Evolutionary conservation across 108 stramenopile genomes (phyloP).

Genomic region (Skeletonema menzelii): DNA sequence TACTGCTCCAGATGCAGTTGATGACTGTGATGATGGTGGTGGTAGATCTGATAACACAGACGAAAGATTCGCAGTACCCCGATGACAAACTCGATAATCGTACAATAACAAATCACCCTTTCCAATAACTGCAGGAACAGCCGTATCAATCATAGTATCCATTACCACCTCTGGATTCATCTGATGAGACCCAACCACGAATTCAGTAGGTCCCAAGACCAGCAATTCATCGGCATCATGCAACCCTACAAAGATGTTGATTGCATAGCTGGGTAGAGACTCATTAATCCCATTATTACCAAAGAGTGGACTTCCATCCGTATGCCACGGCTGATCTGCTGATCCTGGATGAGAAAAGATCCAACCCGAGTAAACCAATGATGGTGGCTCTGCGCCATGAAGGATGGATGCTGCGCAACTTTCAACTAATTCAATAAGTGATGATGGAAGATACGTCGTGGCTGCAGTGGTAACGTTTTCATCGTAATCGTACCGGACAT

Average conservation of each 20-base stretch:
- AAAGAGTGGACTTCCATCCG: constrained; percentile 55
- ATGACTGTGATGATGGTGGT: neutral
- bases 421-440: neutral
- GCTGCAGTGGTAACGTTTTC: constrained; percentile 4
- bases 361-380: constrained; percentile 52
- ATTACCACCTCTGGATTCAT: neutral
- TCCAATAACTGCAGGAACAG: constrained; percentile 37
- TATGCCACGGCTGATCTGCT: constrained; percentile 61
- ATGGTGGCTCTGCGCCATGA: constrained; percentile 7
- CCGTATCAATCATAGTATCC: neutral
- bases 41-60: neutral
- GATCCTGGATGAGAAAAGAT: constrained; percentile 51
- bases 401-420: constrained; percentile 22
- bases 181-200: constrained; percentile 39
- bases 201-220: constrained; percentile 57
- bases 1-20: neutral
- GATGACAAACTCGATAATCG: constrained; percentile 63
- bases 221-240: constrained; percentile 25
- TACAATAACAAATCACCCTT: constrained; percentile 57
- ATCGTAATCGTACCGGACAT: constrained; percentile 45
- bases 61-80: constrained; percentile 45
- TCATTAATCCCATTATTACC: neutral
- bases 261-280: constrained; percentile 49
- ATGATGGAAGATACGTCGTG: neutral
- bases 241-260: constrained; percentile 60